Evolutionary conservation across 2,329 filamentous ascomycete genomes (phyloP).

Genomic region (Curvularia hawaiiensis): DNA sequence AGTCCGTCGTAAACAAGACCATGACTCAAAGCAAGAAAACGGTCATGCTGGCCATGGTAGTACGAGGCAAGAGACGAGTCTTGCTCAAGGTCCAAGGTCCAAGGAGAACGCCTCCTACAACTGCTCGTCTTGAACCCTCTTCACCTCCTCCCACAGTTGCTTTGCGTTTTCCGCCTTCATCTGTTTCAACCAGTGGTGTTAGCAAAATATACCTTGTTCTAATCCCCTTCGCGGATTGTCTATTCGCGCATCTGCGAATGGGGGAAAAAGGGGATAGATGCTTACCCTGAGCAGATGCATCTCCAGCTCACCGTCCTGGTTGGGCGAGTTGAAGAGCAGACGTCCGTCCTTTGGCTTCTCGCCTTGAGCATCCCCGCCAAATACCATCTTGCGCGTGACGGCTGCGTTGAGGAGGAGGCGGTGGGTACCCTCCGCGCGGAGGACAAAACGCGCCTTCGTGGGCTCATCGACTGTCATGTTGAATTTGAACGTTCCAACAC

Average conservation of each 20-base stretch:
- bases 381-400: conserved; percentile 77
- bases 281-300: conserved; percentile 63
- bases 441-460: conserved; percentile 73
- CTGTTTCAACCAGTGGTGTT: conserved; percentile 7
- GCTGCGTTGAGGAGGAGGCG: conserved; percentile 86
- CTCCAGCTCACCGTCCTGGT: conserved; percentile 57
- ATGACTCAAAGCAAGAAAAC: too few relatives aligned
- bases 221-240: too few relatives aligned
- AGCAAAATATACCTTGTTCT: neutral
- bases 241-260: neutral
- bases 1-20: neutral
- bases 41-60: neutral
- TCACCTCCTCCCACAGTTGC: conserved; percentile 33
- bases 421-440: conserved; percentile 89
- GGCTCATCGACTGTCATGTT: conserved; percentile 57
- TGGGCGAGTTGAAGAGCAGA: conserved; percentile 66
- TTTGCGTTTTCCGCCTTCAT: conserved; percentile 31
- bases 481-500: conserved; percentile 81
- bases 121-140: conserved; percentile 27
- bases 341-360: conserved; percentile 72
- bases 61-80: neutral
- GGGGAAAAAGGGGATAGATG: too few relatives aligned
- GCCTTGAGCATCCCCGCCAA: conserved; percentile 69
- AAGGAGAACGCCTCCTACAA: conserved; percentile 25
- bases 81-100: conserved; percentile 10